Conservation (phyloP, 2,329 filamentous ascomycete species). For the Arachnomyces sp. region DNA sequence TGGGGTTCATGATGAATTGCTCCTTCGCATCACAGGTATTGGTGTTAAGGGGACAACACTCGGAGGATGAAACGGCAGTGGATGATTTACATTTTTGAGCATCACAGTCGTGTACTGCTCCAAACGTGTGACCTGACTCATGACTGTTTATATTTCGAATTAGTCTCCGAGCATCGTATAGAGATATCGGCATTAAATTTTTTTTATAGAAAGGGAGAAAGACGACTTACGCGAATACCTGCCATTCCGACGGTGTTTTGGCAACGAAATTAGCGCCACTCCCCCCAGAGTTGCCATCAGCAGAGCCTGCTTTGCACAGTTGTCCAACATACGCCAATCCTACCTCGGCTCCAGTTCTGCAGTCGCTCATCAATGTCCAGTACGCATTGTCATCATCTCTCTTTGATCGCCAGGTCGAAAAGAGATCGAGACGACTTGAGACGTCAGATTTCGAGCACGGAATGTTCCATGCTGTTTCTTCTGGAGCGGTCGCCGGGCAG, state of each 20-base stretch:
- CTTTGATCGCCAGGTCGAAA: slow-evolving; percentile 79
- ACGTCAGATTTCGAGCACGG: slow-evolving; percentile 59
- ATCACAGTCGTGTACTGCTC: slow-evolving; percentile 88
- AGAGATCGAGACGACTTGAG: slow-evolving; percentile 71
- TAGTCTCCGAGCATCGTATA: no score
- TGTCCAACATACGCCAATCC: slow-evolving; percentile 87
- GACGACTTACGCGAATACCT: slow-evolving; percentile 64
- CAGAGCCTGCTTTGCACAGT: slow-evolving; percentile 48
- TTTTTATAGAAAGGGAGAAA: background rate
- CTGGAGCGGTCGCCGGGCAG: slow-evolving; percentile 64
- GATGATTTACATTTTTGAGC: slow-evolving; percentile 57
- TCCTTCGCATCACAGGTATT: slow-evolving; percentile 65
- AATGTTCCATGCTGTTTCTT: slow-evolving; percentile 75
- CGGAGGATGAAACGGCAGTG: slow-evolving; percentile 51
- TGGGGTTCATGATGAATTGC: slow-evolving; percentile 95
- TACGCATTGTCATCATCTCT: slow-evolving; percentile 76
- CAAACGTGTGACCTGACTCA: slow-evolving; percentile 87
- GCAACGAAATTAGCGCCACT: slow-evolving; percentile 79
- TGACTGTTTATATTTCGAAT: slow-evolving; percentile 39
- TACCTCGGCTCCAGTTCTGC: slow-evolving; percentile 71
- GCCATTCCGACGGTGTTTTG: slow-evolving; percentile 78
- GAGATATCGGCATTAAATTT: background rate
- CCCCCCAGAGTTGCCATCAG: slow-evolving; percentile 5
- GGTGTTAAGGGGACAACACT: slow-evolving; percentile 73
- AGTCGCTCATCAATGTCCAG: slow-evolving; percentile 81